These are phyloP conservation scores for Lachnellula cervina DNA, from an alignment of 2,329 filamentous ascomycete species.

Conservation along the genomic window DNA sequence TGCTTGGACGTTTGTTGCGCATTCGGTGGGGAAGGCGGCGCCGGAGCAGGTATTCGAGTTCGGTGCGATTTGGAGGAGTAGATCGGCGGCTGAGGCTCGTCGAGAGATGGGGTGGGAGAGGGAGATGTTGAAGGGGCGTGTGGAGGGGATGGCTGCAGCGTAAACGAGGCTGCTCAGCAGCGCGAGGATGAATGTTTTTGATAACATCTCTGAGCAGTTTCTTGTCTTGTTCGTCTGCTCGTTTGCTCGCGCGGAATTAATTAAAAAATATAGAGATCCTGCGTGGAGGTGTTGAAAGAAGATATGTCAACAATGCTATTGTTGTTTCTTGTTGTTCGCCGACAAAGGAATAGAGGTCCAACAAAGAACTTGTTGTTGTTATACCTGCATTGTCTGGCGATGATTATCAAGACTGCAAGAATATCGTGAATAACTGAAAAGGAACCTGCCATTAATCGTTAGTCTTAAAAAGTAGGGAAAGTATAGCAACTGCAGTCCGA, in stretches of 20 bases:
- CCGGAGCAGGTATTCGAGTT: slow-evolving; percentile 42
- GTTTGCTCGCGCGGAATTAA: not conserved
- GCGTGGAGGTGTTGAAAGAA: not conserved
- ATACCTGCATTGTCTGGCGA: not conserved
- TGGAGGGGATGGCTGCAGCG: slow-evolving; percentile 5
- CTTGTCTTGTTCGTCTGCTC: not conserved
- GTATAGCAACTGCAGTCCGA: not conserved
- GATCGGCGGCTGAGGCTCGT: slow-evolving; percentile 11
- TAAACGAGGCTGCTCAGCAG: slow-evolving; percentile 5
- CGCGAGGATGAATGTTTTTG: slow-evolving; percentile 1
- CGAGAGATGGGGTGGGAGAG: slow-evolving; percentile 1
- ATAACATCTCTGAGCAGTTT: slow-evolving; percentile 1
- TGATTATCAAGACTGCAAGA: not conserved
- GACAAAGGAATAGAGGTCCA: not conserved
- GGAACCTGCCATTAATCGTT: not conserved
- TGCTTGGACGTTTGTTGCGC: slow-evolving; percentile 47
- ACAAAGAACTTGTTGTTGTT: not conserved
- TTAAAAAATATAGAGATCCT: not conserved
- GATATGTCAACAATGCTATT: not conserved
- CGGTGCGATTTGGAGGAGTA: slow-evolving; percentile 41
- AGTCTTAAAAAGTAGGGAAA: not conserved
- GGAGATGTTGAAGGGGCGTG: not conserved
- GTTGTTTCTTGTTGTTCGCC: not conserved
- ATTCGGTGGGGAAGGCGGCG: slow-evolving; percentile 43
- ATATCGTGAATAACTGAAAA: not conserved